These are phyloP conservation scores for Wickerhamiella spandovensis DNA, from an alignment of 805 yeast genomes.

Conservation along the genomic window DNA sequence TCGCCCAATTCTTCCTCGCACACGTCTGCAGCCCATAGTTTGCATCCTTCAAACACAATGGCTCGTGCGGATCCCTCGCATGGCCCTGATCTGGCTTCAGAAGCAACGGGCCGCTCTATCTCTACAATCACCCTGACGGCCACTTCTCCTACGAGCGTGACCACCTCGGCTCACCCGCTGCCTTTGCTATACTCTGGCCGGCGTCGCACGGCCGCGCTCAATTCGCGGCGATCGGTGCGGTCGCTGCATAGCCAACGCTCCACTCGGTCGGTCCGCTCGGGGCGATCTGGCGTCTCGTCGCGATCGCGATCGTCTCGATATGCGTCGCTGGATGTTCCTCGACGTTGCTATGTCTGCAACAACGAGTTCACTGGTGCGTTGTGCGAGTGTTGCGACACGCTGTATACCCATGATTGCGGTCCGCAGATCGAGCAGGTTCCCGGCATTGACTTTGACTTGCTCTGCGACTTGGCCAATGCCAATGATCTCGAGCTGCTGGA, in stretches of 20 bases:
- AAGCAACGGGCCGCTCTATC: neutral
- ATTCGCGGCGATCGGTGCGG: slow-evolving; percentile 2
- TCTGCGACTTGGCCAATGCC: slow-evolving; percentile 12
- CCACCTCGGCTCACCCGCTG: neutral
- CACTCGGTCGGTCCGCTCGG: slow-evolving; percentile 5
- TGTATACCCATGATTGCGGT: slow-evolving; percentile 7
- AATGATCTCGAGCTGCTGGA: slow-evolving; percentile 15
- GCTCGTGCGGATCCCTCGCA: neutral
- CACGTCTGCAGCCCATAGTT: neutral
- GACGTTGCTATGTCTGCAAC: slow-evolving; percentile 14
- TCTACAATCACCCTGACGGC: neutral
- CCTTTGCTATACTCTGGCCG: slow-evolving; percentile 1
- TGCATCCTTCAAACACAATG: neutral
- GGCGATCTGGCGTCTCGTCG: slow-evolving; percentile 3
- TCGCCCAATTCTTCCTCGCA: neutral
- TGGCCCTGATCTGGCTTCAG: neutral
- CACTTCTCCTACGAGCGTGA: neutral
- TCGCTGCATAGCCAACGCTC: neutral
- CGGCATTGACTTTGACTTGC: slow-evolving; percentile 13
- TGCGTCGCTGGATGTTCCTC: neutral
- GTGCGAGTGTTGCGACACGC: slow-evolving; percentile 15
- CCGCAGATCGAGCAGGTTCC: slow-evolving; percentile 1
- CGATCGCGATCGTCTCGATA: neutral
- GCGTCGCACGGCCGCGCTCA: slow-evolving; percentile 2
- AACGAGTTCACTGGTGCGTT: slow-evolving; percentile 7